phyloP scores from a whole-genome alignment of 2,329 filamentous ascomycete genomes.

The Corinectria fuckeliana region DNA sequence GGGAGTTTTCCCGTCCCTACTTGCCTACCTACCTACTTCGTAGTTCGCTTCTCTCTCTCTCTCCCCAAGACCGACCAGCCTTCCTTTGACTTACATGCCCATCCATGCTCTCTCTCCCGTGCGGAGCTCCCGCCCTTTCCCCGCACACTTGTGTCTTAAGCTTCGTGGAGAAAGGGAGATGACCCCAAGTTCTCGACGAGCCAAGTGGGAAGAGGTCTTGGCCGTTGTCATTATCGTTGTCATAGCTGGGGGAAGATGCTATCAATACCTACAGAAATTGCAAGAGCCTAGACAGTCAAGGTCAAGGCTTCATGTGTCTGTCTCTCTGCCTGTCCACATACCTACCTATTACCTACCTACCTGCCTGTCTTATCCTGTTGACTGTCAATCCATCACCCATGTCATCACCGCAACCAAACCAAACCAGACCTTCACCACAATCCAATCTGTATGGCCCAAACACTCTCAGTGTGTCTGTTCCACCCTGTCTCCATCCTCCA shows the following conservation, averaged over 20 bases:
- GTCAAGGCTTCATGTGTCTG: neutral
- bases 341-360: neutral
- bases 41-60: too few species aligned
- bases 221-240: neutral
- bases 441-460: neutral
- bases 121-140: constrained; percentile 14
- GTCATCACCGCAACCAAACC: neutral
- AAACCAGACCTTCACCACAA: neutral
- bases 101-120: neutral
- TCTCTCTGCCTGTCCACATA: neutral
- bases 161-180: constrained; percentile 16
- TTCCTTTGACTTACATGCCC: neutral
- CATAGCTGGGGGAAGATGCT: too few species aligned
- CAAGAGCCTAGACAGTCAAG: neutral
- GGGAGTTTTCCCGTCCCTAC: too few species aligned
- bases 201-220: neutral
- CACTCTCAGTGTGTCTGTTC: neutral
- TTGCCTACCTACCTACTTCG: neutral
- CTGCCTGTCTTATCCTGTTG: too few species aligned
- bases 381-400: neutral
- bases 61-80: too few species aligned
- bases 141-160: constrained; percentile 8
- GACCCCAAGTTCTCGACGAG: constrained; percentile 10
- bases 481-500: neutral
- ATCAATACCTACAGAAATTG: too few species aligned